Evolutionary conservation across 306 rosid genomes (phyloP), one percentile per base, ranked within the genome.

Genomic region (Purshia tridentata): DNA sequence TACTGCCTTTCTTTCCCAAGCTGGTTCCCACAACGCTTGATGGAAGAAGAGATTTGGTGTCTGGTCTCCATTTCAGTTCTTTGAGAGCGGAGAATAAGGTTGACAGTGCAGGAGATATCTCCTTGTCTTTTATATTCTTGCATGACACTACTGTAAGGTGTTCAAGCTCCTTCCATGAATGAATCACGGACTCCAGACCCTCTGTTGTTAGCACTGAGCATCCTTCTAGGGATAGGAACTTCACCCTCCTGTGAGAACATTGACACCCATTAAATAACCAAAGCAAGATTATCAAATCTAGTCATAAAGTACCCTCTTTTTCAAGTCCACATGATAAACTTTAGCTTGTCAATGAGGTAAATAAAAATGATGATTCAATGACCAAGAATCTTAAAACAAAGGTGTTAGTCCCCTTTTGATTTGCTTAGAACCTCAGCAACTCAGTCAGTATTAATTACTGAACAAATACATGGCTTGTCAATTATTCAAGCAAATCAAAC

Each of bases 41-140:
- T 16, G 82, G 75, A 57, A 87, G 90, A 75, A 79, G 92, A 60
- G 86, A 83, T 73, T 80, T 87, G 49, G 84, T 80, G 67, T 92
- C 90, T 8, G 97, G 95, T 39, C 92, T 81, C 98, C 98, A 92
- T 83, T 76, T 84, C 88, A 92, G 81, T 81, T 92, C 97, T 82
- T 76, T 88, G 22, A 92, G 90, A 20, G 70, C 77, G 29, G 90
- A 79, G 67, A 92, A 90, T 16, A 88, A 63, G 71, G 82, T 72
- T 35, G 95, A 87, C 6, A 90, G 87, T 7, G 85, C 76, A 16
- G 95, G 91, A 73, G 96, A 82, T 72, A 90, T 90, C 45, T 80
- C 88, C 22, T 79, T 84, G 53, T 87, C 97, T 77, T 88, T 90
- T 76, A 92, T 81, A 60, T 77, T 87, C 87, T 92, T 92, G 77